Evolutionary conservation across 2,329 filamentous ascomycete genomes (phyloP).

Genomic region (Paramyrothecium roridum): DNA sequence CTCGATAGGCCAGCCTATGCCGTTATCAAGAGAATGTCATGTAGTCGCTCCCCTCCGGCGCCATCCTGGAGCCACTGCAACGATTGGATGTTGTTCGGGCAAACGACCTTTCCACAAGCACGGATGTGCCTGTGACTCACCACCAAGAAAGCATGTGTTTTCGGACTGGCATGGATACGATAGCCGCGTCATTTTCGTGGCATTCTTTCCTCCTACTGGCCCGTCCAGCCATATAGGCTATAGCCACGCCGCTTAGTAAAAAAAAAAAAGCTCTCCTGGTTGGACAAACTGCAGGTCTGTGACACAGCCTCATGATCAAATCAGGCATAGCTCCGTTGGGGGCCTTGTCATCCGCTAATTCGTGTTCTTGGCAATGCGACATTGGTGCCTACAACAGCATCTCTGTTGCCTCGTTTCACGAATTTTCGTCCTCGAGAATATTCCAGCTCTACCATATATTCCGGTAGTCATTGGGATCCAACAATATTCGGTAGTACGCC

Average conservation of each 20-base stretch:
- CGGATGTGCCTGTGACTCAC: not conserved
- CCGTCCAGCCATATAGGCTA: not conserved
- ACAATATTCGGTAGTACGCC: not conserved
- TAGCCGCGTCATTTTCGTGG: not conserved
- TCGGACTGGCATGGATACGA: not conserved
- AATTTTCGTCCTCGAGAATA: not conserved
- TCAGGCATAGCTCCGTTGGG: not conserved
- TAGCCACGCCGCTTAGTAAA: not conserved
- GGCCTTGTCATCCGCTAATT: not conserved
- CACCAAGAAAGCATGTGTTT: not conserved
- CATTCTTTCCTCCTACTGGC: not conserved
- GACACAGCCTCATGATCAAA: not conserved
- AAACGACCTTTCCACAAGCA: no score
- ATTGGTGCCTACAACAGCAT: constrained; percentile 2
- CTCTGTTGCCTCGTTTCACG: not conserved
- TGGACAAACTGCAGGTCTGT: not conserved
- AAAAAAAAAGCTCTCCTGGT: not conserved
- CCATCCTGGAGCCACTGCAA: no score
- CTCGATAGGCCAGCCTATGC: no score
- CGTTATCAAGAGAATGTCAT: no score
- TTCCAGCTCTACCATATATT: not conserved
- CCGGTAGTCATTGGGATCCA: not conserved
- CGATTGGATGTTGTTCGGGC: no score
- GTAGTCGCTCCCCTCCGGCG: no score
- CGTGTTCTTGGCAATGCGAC: constrained; percentile 1